Percentiles rank a stretch among this genome's conserved stretches.
These are phyloP conservation scores for Sarocladium brachiariae DNA, from an alignment of 2,329 filamentous ascomycete species.

Conservation along the genomic window DNA sequence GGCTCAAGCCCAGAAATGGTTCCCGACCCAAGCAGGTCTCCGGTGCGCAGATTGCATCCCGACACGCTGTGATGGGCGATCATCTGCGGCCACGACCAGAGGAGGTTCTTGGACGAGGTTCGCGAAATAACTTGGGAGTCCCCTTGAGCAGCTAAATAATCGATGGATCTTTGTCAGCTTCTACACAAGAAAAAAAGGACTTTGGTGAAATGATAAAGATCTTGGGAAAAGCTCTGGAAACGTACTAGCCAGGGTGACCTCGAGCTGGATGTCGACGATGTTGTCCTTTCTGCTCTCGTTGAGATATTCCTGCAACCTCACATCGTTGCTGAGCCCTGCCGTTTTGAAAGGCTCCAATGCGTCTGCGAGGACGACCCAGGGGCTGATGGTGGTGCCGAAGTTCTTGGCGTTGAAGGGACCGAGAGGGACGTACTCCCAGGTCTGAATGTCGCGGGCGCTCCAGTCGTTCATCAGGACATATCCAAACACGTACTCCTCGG, in stretches of 20 bases:
- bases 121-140: conserved; percentile 24
- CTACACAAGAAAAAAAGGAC: too few relatives aligned
- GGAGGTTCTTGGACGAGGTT: conserved; percentile 39
- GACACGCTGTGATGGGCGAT: conserved; percentile 72
- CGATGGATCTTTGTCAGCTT: background rate
- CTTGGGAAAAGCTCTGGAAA: conserved; percentile 3
- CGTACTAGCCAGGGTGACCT: conserved; percentile 34
- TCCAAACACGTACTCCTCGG: conserved; percentile 41
- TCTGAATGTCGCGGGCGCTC: conserved; percentile 50
- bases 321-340: conserved; percentile 24
- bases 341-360: conserved; percentile 11
- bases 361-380: conserved; percentile 41
- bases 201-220: too few relatives aligned
- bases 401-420: conserved; percentile 53
- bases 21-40: conserved; percentile 71
- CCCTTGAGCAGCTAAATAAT: conserved; percentile 22
- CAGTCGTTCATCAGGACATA: conserved; percentile 54
- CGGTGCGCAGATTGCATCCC: conserved; percentile 66
- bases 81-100: conserved; percentile 83
- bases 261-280: conserved; percentile 29
- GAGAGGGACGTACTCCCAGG: conserved; percentile 47
- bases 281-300: conserved; percentile 43
- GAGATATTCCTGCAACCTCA: conserved; percentile 35
- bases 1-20: conserved; percentile 62
- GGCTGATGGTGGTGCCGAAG: conserved; percentile 47